These are phyloP conservation scores for Crataegus laevigata DNA, from an alignment of 306 rosid genomes.

Conservation along the genomic window DNA sequence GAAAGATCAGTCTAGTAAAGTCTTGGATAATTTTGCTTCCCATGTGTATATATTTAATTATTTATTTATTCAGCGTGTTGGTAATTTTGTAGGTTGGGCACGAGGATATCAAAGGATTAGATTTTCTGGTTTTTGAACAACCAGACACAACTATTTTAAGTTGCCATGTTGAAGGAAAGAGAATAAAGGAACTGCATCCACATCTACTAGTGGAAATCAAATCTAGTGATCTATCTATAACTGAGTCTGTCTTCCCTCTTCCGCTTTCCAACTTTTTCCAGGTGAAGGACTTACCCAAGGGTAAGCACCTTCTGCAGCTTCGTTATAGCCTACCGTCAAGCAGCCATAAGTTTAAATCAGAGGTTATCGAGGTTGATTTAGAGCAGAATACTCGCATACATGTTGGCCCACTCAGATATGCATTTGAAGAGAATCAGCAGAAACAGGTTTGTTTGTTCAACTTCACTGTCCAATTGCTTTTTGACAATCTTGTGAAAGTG, in stretches of 20 bases:
- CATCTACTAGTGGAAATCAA: conserved; percentile 80
- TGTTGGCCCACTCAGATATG: conserved; percentile 80
- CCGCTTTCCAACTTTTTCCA: conserved; percentile 94
- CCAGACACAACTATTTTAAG: conserved; percentile 88
- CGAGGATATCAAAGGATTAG: conserved; percentile 74
- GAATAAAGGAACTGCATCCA: conserved; percentile 55
- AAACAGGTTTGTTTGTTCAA: conserved; percentile 72
- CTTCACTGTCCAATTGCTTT: not conserved
- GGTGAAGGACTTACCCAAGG: conserved; percentile 80
- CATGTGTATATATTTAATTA: conserved; percentile 12
- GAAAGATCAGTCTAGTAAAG: not conserved
- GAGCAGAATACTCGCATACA: conserved; percentile 66
- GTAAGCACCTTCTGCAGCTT: conserved; percentile 76
- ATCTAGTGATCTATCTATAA: conserved; percentile 50
- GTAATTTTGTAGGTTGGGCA: conserved; percentile 59
- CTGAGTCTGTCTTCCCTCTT: conserved; percentile 67
- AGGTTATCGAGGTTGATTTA: conserved; percentile 71
- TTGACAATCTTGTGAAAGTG: not conserved
- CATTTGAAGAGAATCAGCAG: conserved; percentile 47
- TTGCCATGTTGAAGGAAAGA: conserved; percentile 85
- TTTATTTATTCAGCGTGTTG: conserved; percentile 18
- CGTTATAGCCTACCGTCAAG: conserved; percentile 56
- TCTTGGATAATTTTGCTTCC: conserved; percentile 15
- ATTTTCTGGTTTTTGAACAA: conserved; percentile 89
- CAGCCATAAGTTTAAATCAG: conserved; percentile 73